Percentiles rank a stretch among this genome's conserved stretches.
These are phyloP conservation scores for Colletotrichum sp. DNA, from an alignment of 2,329 filamentous ascomycete species.

Conservation along the genomic window DNA sequence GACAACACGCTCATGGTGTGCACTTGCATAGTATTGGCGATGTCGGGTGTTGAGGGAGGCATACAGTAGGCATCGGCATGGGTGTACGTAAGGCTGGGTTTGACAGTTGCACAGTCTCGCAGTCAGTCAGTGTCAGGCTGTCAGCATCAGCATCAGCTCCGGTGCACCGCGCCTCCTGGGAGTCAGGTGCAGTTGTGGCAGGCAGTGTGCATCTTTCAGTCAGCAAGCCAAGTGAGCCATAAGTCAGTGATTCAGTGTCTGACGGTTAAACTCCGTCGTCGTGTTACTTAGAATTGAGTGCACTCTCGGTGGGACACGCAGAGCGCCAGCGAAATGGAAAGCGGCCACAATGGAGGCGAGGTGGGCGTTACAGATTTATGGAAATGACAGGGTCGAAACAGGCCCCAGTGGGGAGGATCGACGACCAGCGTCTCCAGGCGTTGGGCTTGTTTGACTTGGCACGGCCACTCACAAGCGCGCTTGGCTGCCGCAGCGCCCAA, in stretches of 20 bases:
- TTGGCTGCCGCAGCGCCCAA: slow-evolving; percentile 14
- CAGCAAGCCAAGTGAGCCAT: too few relatives aligned
- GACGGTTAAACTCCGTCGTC: neutral
- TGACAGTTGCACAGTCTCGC: neutral
- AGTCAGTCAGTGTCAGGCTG: neutral
- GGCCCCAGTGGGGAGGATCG: slow-evolving; percentile 12
- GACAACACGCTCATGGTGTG: neutral
- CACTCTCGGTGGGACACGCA: neutral
- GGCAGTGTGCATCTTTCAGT: neutral
- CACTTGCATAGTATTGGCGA: neutral
- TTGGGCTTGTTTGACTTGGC: slow-evolving; percentile 20
- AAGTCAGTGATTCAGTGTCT: neutral
- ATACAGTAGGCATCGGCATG: neutral
- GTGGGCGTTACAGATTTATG: slow-evolving; percentile 21
- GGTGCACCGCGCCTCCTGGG: neutral
- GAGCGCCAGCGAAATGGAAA: neutral
- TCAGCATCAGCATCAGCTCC: neutral
- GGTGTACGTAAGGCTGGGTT: neutral
- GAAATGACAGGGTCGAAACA: slow-evolving; percentile 18
- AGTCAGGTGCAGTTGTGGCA: neutral
- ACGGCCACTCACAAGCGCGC: slow-evolving; percentile 10
- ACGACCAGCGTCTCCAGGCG: slow-evolving; percentile 3
- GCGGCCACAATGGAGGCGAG: neutral
- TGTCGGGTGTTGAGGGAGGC: neutral
- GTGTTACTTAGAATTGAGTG: neutral